phyloP scores from a whole-genome alignment of 805 yeast species.

The Monosporozyma yasuniensis region DNA sequence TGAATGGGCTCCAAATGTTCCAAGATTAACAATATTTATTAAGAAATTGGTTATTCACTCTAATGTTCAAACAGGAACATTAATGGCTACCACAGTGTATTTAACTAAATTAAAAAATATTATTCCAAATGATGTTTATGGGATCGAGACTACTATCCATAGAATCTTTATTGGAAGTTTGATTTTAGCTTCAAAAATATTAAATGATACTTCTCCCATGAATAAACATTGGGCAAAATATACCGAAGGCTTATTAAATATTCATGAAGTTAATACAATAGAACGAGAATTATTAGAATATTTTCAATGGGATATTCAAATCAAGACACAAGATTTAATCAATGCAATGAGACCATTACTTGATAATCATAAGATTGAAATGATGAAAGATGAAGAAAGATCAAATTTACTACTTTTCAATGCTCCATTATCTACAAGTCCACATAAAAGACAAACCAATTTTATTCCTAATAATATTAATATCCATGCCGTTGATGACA shows the following conservation, averaged over 20 bases:
- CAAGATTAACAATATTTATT: slow-evolving; percentile 56
- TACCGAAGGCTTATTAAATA: slow-evolving; percentile 72
- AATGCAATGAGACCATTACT: slow-evolving; percentile 67
- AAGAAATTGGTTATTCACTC: slow-evolving; percentile 64
- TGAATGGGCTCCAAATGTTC: slow-evolving; percentile 32
- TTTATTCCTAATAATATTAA: slow-evolving; percentile 1
- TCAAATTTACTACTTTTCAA: slow-evolving; percentile 22
- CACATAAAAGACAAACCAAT: slow-evolving; percentile 11
- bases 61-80: slow-evolving; percentile 88
- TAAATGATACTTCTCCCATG: slow-evolving; percentile 90
- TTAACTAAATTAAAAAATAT: slow-evolving; percentile 64
- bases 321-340: slow-evolving; percentile 61
- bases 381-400: slow-evolving; percentile 26
- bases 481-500: too few species aligned
- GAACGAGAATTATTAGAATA: slow-evolving; percentile 80
- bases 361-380: slow-evolving; percentile 38
- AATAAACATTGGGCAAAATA: slow-evolving; percentile 94
- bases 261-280: slow-evolving; percentile 79
- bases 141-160: slow-evolving; percentile 89
- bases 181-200: slow-evolving; percentile 82
- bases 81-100: slow-evolving; percentile 86
- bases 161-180: slow-evolving; percentile 84
- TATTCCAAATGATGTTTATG: slow-evolving; percentile 85
- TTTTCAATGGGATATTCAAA: slow-evolving; percentile 76
- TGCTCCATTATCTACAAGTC: slow-evolving; percentile 10